Base-by-base conservation (phyloP, 164 flowering plant genomes). In the Houttuynia cordata region DNA sequence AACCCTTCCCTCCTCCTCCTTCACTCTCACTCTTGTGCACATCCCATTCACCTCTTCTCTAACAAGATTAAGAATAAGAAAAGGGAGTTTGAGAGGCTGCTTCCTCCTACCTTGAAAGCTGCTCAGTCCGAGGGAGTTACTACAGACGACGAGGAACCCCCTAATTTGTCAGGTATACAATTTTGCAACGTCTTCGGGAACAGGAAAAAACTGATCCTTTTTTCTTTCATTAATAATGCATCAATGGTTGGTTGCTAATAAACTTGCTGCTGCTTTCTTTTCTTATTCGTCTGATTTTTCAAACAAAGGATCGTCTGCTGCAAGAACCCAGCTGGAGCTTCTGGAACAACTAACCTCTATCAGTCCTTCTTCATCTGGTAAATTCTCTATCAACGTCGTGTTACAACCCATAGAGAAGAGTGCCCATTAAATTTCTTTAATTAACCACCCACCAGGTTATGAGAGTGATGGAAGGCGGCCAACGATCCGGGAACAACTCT, bases 401-500 rank as follows among this genome's bases (percentile, higher is more conserved):
- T 12, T 39, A 15, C 12, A 39, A 47, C 49, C 9, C n/a, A n/a
- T n/a, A n/a, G n/a, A n/a, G n/a, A n/a, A n/a, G n/a, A n/a, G 12
- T 39, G 52, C 19, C 23, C 6, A 34, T 68, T 19, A 20, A 49
- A 24, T 62, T 21, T 40, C 37, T 30, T 30, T 6, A 30, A 52
- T 58, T n/a, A n/a, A n/a, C n/a, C n/a, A n/a, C n/a, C n/a, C n/a
- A 21, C 23, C 74, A 87, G 97, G 89, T 57, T 78, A 80, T 70
- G 79, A 67, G 64, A 83, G 81, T 67, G 94, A 83, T 73, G 84
- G 78, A 15, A 65, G 66, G 60, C 69, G 67, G 57, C 76, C 71
- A 14, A 80, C 89, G 0, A 82, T 92, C 24, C 78, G 95, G 6
- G 83, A 87, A 18, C 95, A 87, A 75, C 86, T 92, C 15, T 78